Evolutionary conservation across 805 yeast species (phyloP), one percentile per base, ranked within the genome.

Genomic region (Teunomyces gatunensis): DNA sequence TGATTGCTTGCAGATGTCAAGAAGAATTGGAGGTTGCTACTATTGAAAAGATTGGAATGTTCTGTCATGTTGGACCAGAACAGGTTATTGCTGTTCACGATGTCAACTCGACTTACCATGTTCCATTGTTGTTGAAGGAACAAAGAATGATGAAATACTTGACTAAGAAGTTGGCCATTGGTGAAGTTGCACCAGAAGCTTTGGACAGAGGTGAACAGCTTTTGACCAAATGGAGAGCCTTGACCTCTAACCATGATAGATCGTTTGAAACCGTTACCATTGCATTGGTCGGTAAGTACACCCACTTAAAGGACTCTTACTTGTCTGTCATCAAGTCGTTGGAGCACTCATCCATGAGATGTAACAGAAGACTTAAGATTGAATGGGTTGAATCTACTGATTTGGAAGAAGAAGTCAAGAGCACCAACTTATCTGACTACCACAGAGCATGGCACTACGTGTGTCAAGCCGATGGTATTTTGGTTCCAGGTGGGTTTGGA

Each of bases 401-500:
- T 65, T 79, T 94, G 64, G 99, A 92, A 72, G 82, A 83, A 35
- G 85, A 80, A 53, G 73, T 84, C 39, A 84, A 83, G 65, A 73
- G 73, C 27, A 58, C 73, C 25, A 80, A 84, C 59, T 87, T 89
- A 71, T 82, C 84, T 47, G 80, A 81, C 59, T 91, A 87, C 76
- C 96, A 92, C 69, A 85, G 87, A 68, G 96, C 98, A 45, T 94
- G 99, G 99, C 92, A 89, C 60, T 74, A 78, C 57, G 84, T 94
- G 54, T 88, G 96, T 66, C 83, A 86, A 60, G 96, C 98, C 21
- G 96, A 94, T 68, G 98, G 99, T 69, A 87, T 94, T 54, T 79
- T 94, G 50, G 97, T 94, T 48, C 99, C 99, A 34, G 99, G 99
- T 64, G 99, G 99, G 1, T 94, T 94, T 63, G 99, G 99, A 50